Evolutionary conservation across 345 rosid genomes (phyloP), one percentile per base, ranked within the genome.

Genomic region (Pistacia vera): DNA sequence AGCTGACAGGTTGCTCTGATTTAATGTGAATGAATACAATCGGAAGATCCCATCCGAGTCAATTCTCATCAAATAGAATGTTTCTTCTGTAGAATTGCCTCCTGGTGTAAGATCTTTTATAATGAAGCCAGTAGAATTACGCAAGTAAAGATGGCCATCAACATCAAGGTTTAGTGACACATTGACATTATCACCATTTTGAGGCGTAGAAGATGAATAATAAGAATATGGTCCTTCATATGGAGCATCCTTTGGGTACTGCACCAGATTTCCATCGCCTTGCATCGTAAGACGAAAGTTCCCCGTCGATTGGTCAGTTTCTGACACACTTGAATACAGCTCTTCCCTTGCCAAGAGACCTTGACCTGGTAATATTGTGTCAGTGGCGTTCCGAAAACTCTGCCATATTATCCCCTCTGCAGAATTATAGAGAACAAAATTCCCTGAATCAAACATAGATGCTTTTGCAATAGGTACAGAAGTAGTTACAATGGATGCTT

Each of bases 201-300:
- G 25, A 25, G 25, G 25, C 25, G 63, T 65, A 3, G 0, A 10
- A 1, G 77, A 20, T 7, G 77, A 0, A 76, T 66, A 82, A 11
- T 78, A 82, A 56, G 80, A 0, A 30, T 75, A n/a, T 3, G 10
- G 5, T 74, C 59, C 25, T 25, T 25, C 25, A 25, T 25, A 25
- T 35, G 59, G 11, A n/a, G 76, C 52, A 11, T 25, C 18, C 13
- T 68, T 16, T 2, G 80, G 82, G 63, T 75, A 83, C 70, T 78
- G 81, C 75, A 81, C 84, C 57, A 83, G 78, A 38, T 80, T 77
- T 35, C 83, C 81, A 62, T 83, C 81, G 0, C 0, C 2, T 74
- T 80, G 81, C 81, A 83, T 74, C 0, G 9, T n/a, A 55, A 83
- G 79, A n/a, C 58, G 74, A 59, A 83, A 83, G 12, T 17, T 36